phyloP scores from a whole-genome alignment of 176 grass and related monocot genomes.

The Phragmites australis region DNA sequence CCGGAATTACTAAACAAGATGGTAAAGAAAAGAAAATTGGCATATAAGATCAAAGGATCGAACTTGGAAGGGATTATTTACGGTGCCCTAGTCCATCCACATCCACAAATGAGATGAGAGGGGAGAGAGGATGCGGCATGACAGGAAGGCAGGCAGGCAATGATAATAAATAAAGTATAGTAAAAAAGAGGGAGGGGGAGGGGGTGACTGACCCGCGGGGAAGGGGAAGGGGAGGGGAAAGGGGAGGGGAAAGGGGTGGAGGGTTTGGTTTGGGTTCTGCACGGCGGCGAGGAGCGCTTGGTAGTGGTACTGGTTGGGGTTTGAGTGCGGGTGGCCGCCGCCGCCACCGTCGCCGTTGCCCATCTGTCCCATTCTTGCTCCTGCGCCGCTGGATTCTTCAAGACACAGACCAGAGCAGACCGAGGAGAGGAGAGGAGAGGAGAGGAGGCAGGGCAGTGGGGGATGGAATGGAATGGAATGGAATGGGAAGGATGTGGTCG shows the following conservation, averaged over 20 bases:
- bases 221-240: conserved; percentile 25
- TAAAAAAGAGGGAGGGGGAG: neutral
- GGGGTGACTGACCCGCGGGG: conserved; percentile 38
- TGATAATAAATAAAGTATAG: too few species aligned
- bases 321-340: neutral
- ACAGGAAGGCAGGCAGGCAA: too few species aligned
- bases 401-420: too few species aligned
- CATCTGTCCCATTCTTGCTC: conserved; percentile 33
- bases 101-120: neutral
- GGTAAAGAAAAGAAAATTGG: neutral
- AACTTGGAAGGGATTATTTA: neutral
- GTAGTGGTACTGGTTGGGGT: conserved; percentile 44
- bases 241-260: conserved; percentile 41
- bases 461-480: too few species aligned
- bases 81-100: neutral
- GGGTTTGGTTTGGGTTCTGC: conserved; percentile 34
- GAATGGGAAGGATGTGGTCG: conserved; percentile 12
- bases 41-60: neutral
- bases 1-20: neutral
- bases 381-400: neutral
- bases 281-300: conserved; percentile 52
- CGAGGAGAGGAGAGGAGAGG: too few species aligned
- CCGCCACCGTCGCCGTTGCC: conserved; percentile 21
- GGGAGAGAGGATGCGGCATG: neutral
- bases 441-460: neutral